Evolutionary conservation across 2,329 filamentous ascomycete genomes (phyloP), one percentile per base, ranked within the genome.

Genomic region (Thelonectria rubi): DNA sequence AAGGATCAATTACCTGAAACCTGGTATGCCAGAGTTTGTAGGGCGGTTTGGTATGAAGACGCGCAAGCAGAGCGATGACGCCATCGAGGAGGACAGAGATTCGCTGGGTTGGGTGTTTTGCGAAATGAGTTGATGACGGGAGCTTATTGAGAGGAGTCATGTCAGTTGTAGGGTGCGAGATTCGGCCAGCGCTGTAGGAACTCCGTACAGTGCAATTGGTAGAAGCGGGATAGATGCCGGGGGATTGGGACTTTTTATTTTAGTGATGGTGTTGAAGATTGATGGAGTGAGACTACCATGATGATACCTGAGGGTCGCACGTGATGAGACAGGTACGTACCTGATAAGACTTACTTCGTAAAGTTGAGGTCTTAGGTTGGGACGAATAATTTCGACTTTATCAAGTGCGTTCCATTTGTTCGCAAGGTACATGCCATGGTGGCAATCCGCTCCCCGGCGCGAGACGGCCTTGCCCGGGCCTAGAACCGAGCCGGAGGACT

Each of bases 11-110:
- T 2, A 34, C 18, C 15, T 49, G 26, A 49, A 34, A 20, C 47
- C 11, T n/a, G 34, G 30, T 11, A 30, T 32, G 47, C 24, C 15
- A 34, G 14, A 32, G 26, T 26, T 37, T 15, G 18, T 20, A 34
- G 21, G 32, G 30, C 21, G 30, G 17, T 45, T 49, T 39, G 40
- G 39, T 40, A 32, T 40, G 18, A 37, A 56, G 42, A 46, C 58
- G 58, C 58, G 53, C 48, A 61, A 61, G 59, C 49, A 62, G 20
- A 24, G 34, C 43, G 37, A 62, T 58, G 55, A 52, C 54, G 55
- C 55, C 49, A 58, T 55, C 39, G 39, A 17, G 17, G 14, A 57
- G 34, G 34, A 37, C 12, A 32, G 15, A 51, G 30, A 55, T 50
- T 59, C 43, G 40, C 46, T 48, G 21, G n/a, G 39, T 20, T 32